These are phyloP conservation scores for Camellia japonica DNA, from an alignment of 148 eudicot genomes.

Conservation along the genomic window DNA sequence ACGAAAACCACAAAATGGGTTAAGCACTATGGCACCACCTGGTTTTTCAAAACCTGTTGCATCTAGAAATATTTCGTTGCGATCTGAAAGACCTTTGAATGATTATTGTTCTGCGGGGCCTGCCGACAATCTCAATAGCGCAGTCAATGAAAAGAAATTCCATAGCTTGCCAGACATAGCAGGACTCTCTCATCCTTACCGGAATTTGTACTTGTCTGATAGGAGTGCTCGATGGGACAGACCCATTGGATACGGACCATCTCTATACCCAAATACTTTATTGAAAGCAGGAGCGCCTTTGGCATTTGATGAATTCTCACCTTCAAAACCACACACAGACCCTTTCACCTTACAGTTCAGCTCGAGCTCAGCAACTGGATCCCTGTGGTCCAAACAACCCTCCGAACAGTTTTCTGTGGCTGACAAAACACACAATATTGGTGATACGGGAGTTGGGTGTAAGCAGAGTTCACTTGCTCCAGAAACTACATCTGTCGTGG, in stretches of 20 bases:
- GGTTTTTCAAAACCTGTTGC: conserved; percentile 58
- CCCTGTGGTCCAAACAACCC: conserved; percentile 74
- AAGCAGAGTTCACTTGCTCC: conserved; percentile 27
- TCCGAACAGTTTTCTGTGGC: conserved; percentile 82
- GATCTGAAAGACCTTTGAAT: conserved; percentile 40
- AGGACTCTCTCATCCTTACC: conserved; percentile 52
- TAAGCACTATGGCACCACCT: conserved; percentile 49
- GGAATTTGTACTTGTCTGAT: conserved; percentile 35
- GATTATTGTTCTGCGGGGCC: conserved; percentile 38
- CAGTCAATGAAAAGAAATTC: conserved; percentile 60
- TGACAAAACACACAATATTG: conserved; percentile 26
- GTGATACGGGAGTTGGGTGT: conserved; percentile 28
- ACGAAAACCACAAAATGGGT: conserved; percentile 48
- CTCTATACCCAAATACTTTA: conserved; percentile 39
- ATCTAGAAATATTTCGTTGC: conserved; percentile 57
- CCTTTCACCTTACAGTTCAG: conserved; percentile 39
- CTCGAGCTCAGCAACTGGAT: conserved; percentile 49
- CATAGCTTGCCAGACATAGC: conserved; percentile 90
- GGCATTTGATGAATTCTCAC: conserved; percentile 57
- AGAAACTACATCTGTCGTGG: conserved; percentile 49
- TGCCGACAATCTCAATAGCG: conserved; percentile 26
- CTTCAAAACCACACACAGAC: conserved; percentile 51
- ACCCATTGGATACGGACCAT: conserved; percentile 39
- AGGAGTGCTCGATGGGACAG: conserved; percentile 42
- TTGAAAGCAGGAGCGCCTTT: conserved; percentile 45